Evolutionary conservation across 352 stramenopile genomes (phyloP), one percentile per base, ranked within the genome.

Genomic region (Phytopythium ostracodes): DNA sequence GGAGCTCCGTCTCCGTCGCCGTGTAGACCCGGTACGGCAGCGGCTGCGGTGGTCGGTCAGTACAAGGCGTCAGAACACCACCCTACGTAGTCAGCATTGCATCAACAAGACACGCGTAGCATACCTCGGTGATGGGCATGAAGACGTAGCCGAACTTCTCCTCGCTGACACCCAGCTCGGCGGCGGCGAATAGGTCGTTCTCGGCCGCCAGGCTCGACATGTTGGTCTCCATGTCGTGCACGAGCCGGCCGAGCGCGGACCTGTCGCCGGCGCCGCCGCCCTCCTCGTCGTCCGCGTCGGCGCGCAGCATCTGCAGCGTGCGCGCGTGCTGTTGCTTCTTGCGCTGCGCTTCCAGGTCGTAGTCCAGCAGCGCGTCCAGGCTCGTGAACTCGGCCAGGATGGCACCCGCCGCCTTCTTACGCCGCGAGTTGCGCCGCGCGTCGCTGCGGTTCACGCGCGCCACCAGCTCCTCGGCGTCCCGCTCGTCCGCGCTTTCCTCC

Each of bases 101-200:
- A n/a, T n/a, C n/a, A n/a, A n/a, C n/a, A n/a, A n/a, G n/a, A n/a
- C n/a, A n/a, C n/a, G n/a, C n/a, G n/a, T n/a, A n/a, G n/a, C n/a
- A n/a, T 46, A 84, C 78, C 70, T 89, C 76, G 9, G 73, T 84
- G 20, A 94, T 91, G 7, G 85, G 78, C 57, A 73, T 78, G 61
- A 94, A 94, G 22, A 94, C 83, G 62, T 91, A 94, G 53, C 81
- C 85, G 56, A 92, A 94, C 61, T 87, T 84, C 60, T 93, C 85
- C 35, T 88, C 72, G 44, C 62, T 75, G 10, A 73, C 60, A 33
- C 62, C 60, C 31, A 77, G 33, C 2, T 82, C 75, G 47, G 71
- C 69, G 40, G 64, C 65, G 18, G 71, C 63, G 51, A 91, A 91
- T 5, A 89, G 57, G 53, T 89, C 62, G 57, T 60, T 84, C 63